These are phyloP conservation scores for Cutaneotrichosporon sp. DNA, from an alignment of 1,284 basidiomycete species.

Conservation along the genomic window DNA sequence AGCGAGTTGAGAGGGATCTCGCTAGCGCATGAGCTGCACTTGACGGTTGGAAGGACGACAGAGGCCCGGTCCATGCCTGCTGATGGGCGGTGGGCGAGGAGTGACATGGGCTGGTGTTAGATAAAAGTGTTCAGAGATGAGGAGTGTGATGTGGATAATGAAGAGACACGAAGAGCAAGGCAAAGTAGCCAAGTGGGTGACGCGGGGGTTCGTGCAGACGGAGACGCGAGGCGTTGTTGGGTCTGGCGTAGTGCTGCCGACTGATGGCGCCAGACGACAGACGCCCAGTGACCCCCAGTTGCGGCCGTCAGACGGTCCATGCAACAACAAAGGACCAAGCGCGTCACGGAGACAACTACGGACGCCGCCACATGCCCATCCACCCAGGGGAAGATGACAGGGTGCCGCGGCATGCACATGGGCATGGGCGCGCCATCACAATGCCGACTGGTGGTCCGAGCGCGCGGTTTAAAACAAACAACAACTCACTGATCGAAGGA, in stretches of 20 bases:
- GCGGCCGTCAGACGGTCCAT: neutral
- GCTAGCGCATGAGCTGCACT: slow-evolving; percentile 71
- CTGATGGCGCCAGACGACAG: neutral
- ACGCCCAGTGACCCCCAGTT: neutral
- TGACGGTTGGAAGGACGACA: slow-evolving; percentile 74
- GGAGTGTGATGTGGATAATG: neutral
- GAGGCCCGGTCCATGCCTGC: slow-evolving; percentile 59
- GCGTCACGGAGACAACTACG: neutral
- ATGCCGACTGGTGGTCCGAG: neutral
- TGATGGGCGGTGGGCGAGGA: slow-evolving; percentile 22
- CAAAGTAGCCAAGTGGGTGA: neutral
- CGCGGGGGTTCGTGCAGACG: neutral
- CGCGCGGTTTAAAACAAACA: neutral
- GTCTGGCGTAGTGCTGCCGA: neutral
- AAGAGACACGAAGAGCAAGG: neutral
- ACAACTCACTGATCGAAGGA: neutral
- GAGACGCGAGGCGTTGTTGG: neutral
- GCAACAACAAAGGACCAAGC: neutral
- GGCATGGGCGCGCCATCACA: too few species aligned
- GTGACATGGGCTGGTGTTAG: slow-evolving; percentile 21
- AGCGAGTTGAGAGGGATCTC: slow-evolving; percentile 69
- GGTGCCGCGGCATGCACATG: neutral
- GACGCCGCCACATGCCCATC: neutral
- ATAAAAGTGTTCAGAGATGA: neutral
- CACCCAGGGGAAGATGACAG: neutral